Evolutionary conservation across 2,329 filamentous ascomycete genomes (phyloP), one percentile per base, ranked within the genome.

Genomic region (Aspergillus cejpii): DNA sequence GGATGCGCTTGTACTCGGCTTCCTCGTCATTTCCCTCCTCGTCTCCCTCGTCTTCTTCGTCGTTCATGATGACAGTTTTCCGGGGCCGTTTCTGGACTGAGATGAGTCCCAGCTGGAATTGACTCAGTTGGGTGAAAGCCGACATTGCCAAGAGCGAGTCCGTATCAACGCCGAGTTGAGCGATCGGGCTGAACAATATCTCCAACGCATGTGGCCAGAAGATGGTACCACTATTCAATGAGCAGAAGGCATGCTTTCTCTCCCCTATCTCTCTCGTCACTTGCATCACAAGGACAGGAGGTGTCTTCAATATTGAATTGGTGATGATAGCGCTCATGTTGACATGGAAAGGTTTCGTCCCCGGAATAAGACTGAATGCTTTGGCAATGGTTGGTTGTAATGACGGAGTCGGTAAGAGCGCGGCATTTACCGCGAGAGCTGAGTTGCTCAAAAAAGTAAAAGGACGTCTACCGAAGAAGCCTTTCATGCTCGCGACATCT

Each of bases 211-310:
- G 26, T 8, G 68, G 67, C 67, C 67, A 71, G 1, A 37, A 20
- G 19, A 64, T 39, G n/a, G 56, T 47, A n/a, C 68, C 68, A 47
- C 63, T 69, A 3, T 60, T 60, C 66, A 65, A 69, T 17, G 60
- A 58, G 31, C 60, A 56, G 39, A 62, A 61, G 2, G 57, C 62
- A 17, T 60, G 40, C 26, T 66, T 65, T 19, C 51, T 50, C 5
- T 52, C 15, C 1, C 63, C 61, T 10, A 71, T 49, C 41, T 56
- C 48, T 42, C 63, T 66, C 11, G 55, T 50, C 11, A 65, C 41
- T 37, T 65, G 58, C 6, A 69, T 42, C 15, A 56, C 57, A 14
- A 70, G 40, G 3, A 51, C 53, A 8, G 68, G 68, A 1, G 58
- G 60, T 2, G 43, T 49, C 29, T 57, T 49, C 5, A 49, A 46